Base-by-base conservation (phyloP, 495 filamentous ascomycete species). In the Wilcoxina mikolae region DNA sequence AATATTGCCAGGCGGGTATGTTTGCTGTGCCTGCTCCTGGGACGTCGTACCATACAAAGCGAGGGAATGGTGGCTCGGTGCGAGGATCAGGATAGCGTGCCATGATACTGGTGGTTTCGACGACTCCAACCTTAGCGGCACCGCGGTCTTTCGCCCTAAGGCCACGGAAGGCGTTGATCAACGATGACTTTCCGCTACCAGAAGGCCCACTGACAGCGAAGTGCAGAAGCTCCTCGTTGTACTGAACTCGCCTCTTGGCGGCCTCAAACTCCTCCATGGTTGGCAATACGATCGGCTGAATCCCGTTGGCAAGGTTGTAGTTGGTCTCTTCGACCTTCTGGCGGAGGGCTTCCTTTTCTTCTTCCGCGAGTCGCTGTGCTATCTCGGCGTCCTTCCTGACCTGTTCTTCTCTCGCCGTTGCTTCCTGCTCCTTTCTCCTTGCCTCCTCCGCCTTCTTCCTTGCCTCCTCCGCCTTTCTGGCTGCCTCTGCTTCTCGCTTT, bases 11-110 rank as follows among this genome's bases (percentile, higher is more conserved):
- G 12, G 33, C 28, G 5, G 23, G 31, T 17, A 63, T 48, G 3
- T 49, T 28, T 27, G 26, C 22, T 12, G 61, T 62, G 4, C 61
- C 61, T 29, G 60, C 58, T 0, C 60, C 58, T 15, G 60, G 58
- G 20, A 60, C 46, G 26, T 63, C 60, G 20, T 58, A 63, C 60
- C 58, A 63, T n/a, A 44, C 26, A 11, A 53, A 58, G 20, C 55
- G 48, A 12, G 22, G 31, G 3, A 33, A 39, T 25, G 49, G 20
- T 28, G 23, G 24, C 3, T 35, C 18, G 15, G 9, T 29, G 20
- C 17, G 9, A 12, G 51, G 58, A 29, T 63, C 60, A 0, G 25
- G 23, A 33, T 56, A 60, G 1, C 55, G 35, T 23, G 7, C 24
- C 20, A 56, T 50, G 15, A 24, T 11, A 15, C 7, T 9, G 2